Percentiles rank a stretch among this genome's conserved stretches.
Conservation (phyloP, 2,329 filamentous ascomycete species). For the Sporothrix sp. region DNA sequence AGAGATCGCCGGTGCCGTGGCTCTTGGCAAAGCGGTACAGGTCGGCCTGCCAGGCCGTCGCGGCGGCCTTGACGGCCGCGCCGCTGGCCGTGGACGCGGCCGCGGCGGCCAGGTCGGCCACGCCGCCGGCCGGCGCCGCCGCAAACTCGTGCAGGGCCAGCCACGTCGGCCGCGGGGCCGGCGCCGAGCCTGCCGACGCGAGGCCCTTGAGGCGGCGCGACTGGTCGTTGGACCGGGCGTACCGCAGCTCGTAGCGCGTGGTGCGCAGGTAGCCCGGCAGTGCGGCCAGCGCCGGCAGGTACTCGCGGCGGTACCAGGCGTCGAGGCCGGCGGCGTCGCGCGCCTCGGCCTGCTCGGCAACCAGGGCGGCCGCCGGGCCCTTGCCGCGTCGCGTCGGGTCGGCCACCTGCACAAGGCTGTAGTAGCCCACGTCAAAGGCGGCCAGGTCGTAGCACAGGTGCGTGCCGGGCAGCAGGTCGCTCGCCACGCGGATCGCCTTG, state of each 20-base stretch:
- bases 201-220: slow-evolving; percentile 20
- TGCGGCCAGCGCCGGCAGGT: slow-evolving; percentile 13
- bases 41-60: slow-evolving; percentile 7
- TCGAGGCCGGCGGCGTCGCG: slow-evolving; percentile 11
- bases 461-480: slow-evolving; percentile 20
- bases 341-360: slow-evolving; percentile 15
- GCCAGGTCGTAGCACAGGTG: slow-evolving; percentile 20
- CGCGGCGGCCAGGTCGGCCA: not conserved
- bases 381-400: slow-evolving; percentile 18
- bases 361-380: slow-evolving; percentile 16
- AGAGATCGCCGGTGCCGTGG: slow-evolving; percentile 15
- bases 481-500: slow-evolving; percentile 25
- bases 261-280: slow-evolving; percentile 20
- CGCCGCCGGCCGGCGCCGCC: not conserved
- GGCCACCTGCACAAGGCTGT: slow-evolving; percentile 19
- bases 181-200: slow-evolving; percentile 14
- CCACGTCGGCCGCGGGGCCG: slow-evolving; percentile 15
- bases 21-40: slow-evolving; percentile 13
- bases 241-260: slow-evolving; percentile 20
- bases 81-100: not conserved
- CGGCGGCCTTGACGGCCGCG: slow-evolving; percentile 7
- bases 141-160: slow-evolving; percentile 15
- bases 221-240: slow-evolving; percentile 20
- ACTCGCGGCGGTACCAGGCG: slow-evolving; percentile 18
- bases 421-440: slow-evolving; percentile 19